Conservation (phyloP, 148 eudicot species). For the Tetragonia tetragonoides region DNA sequence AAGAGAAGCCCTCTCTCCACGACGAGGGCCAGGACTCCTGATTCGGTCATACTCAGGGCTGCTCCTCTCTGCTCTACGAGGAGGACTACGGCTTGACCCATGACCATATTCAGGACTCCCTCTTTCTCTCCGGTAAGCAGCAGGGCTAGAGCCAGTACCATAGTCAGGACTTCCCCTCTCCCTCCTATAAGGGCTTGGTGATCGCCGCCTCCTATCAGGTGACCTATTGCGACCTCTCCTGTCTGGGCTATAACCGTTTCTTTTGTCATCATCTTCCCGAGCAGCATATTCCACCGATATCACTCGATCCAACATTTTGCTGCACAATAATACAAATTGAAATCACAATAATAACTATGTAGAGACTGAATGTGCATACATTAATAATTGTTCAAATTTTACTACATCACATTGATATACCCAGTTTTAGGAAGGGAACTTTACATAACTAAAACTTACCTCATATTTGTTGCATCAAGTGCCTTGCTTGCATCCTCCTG, state of each 20-base stretch:
- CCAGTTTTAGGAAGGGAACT: too few species aligned
- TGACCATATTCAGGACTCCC: conserved; percentile 65
- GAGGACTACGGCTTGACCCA: conserved; percentile 46
- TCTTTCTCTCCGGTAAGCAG: conserved; percentile 51
- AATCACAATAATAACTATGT: too few species aligned
- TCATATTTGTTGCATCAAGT: conserved; percentile 75
- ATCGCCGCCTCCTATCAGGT: conserved; percentile 58
- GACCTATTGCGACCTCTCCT: conserved; percentile 61
- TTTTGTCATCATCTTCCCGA: conserved; percentile 64
- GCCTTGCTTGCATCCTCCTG: conserved; percentile 86
- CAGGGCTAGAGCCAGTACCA: conserved; percentile 48
- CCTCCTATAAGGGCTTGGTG: conserved; percentile 51
- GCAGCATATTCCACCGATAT: conserved; percentile 82
- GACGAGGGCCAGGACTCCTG: conserved; percentile 48
- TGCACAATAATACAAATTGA: conserved; percentile 26
- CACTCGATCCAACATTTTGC: conserved; percentile 79
- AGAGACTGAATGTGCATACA: too few species aligned
- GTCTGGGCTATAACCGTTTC: conserved; percentile 59
- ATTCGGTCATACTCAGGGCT: conserved; percentile 62
- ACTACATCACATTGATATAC: too few species aligned
- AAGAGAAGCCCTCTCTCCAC: conserved; percentile 17
- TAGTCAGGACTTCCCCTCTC: conserved; percentile 62
- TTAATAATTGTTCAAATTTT: too few species aligned
- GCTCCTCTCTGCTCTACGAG: conserved; percentile 47
- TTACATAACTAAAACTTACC: conserved; percentile 38